Evolutionary conservation across 176 grass and related monocot genomes (phyloP), one percentile per base, ranked within the genome.

Genomic region (Zea mays): DNA sequence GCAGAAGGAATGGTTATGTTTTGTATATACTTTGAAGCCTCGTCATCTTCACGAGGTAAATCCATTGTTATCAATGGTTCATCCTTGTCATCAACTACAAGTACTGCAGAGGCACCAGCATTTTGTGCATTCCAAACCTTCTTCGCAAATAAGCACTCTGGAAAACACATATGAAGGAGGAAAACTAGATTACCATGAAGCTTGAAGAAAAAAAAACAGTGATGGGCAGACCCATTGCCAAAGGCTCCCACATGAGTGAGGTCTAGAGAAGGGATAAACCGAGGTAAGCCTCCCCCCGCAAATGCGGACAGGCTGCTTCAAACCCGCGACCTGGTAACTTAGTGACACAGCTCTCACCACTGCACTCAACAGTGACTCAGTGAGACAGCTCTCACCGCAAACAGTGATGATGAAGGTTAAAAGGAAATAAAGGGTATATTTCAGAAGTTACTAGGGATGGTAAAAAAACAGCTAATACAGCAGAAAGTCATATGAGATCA

Each of bases 41-140:
- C 91, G 45, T 97, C 94, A 84, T 97, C 94, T 82, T 97, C 94
- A 45, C 85, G 85, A 49, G 91, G 94, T 73, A 97, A 89, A 84
- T 97, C 94, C 94, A 97, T 97, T 62, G 94, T 97, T 68, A 97
- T 97, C 70, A 97, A 78, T 62, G 82, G 94, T 66, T 97, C 94
- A 49, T 97, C 86, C 73, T 97, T 97, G 73, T 97, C 91, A 74
- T 97, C 94, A 52, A 93, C 85, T 73, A 97, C 94, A 84, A 97
- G 82, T 33, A 97, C 94, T 36, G 94, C 94, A 20, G 94, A 97
- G 16, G 91, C 91, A 75, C 94, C 94, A 79, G 91, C 94, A 81
- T 83, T 76, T 87, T 97, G 94, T 14, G 94, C 94, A 90, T 97
- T 93, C 88, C 88, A 93, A 76, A 97, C 94, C 84, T 97, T 97